These are phyloP conservation scores for Saccharomycopsis fodiens DNA, from an alignment of 805 yeast species.

Conservation along the genomic window DNA sequence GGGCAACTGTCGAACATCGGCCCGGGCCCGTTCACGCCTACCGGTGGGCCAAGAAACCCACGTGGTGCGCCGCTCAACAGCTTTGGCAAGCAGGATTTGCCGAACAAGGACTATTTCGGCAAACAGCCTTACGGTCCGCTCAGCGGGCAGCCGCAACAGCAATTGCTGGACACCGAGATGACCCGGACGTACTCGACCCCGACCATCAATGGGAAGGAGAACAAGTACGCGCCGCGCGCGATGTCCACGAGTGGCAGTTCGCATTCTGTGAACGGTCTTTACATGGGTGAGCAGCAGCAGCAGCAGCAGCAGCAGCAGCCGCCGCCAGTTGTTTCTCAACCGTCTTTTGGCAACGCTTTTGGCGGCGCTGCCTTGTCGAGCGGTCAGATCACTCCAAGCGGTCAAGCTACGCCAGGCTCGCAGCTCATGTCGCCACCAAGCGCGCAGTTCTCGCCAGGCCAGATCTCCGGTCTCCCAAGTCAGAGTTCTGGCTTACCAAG, in stretches of 20 bases:
- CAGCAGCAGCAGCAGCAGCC: neutral
- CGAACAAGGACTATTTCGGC: neutral
- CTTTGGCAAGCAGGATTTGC: neutral
- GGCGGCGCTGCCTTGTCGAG: too few species aligned
- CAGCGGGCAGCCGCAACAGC: neutral
- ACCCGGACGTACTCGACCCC: constrained; percentile 6
- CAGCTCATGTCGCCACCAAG: neutral
- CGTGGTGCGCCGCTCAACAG: constrained; percentile 6
- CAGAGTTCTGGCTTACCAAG: neutral
- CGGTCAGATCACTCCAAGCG: neutral
- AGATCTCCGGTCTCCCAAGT: neutral
- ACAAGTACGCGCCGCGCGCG: neutral
- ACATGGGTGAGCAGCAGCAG: neutral
- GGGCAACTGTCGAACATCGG: constrained; percentile 1
- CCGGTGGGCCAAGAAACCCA: constrained; percentile 11
- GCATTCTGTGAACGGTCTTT: neutral
- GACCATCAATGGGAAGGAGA: neutral
- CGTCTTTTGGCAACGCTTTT: too few species aligned
- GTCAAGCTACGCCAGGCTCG: neutral
- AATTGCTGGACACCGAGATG: neutral
- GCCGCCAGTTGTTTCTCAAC: neutral
- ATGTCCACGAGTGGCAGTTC: neutral
- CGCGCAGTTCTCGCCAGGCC: neutral
- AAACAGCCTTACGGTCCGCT: neutral
- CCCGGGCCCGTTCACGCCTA: constrained; percentile 18